Evolutionary conservation across 1,139 yeast species (phyloP), one percentile per base, ranked within the genome.

Genomic region (Saccharomyces uvarum): DNA sequence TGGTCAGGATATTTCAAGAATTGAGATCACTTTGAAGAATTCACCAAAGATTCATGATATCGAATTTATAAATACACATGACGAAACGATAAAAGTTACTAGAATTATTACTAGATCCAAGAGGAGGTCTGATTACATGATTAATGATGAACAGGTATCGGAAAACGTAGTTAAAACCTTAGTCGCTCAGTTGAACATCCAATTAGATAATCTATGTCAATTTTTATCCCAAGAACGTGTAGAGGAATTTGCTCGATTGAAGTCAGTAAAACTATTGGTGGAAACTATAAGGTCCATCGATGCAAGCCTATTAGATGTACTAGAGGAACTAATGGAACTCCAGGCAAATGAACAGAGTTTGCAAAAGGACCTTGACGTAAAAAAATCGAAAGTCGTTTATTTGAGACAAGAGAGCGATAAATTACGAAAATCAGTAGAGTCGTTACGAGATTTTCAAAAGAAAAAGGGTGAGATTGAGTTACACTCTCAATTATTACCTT

Each of bases 161-260:
- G 86, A 81, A 56, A 66, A 68, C 28, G 72, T 70, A 1, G 77
- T 91, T 2, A 77, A 74, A 52, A 70, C 71, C 5, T 56, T 78
- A 1, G 75, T 88, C 28, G 69, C 70, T 21, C 65, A 69, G 1
- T 77, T 83, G 59, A 87, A 87, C 63, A 87, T 95, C 57, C 98
- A 93, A 65, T 76, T 95, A 56, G 95, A 89, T 67, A 95, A 91
- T 65, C 75, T 93, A 55, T 93, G 99, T 65, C 98, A 93, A 67
- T 95, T 95, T 66, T 73, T 95, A 53, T 97, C 99, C 0, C 99
- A 95, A 67, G 99, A 93, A 64, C 77, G 95, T 60, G 99, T 93
- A 7, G 93, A 96, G 1, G 91, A 89, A 61, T 95, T 95, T 74
- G 96, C 98, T 0, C 81, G 85, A 4, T 73, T 89, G 58, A 79